phyloP scores from a whole-genome alignment of 169 alveolate genomes.

The Plasmodium cynomolgi region DNA sequence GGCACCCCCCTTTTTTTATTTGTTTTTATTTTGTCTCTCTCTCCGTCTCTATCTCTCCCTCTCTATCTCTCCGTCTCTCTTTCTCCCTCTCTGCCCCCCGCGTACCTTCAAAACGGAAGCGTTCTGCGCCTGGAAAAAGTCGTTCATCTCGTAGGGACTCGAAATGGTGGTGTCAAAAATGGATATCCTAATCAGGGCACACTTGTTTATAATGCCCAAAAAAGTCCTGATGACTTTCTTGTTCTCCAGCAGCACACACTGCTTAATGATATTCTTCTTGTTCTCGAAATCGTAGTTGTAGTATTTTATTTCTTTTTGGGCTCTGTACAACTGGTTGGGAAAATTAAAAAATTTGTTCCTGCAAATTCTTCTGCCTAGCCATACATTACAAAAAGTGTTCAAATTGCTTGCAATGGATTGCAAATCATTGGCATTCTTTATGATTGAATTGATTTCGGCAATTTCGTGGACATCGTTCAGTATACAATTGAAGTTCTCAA shows the following conservation, averaged over 20 bases:
- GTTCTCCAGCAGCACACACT: conserved; percentile 65
- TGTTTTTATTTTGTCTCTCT: no score
- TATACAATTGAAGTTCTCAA: conserved; percentile 28
- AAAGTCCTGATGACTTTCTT: conserved; percentile 60
- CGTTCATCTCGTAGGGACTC: conserved; percentile 50
- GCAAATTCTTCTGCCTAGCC: conserved; percentile 54
- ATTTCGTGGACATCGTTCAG: conserved; percentile 46
- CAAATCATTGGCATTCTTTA: conserved; percentile 20
- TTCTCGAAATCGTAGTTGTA: conserved; percentile 72
- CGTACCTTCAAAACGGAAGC: conserved; percentile 54
- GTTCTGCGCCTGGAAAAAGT: conserved; percentile 63
- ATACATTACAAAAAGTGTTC: conserved; percentile 49
- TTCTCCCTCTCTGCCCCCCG: not conserved
- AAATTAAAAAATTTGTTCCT: not conserved
- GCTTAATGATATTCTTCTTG: conserved; percentile 69
- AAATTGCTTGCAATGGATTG: conserved; percentile 18
- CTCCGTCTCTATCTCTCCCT: not conserved
- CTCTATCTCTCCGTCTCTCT: not conserved
- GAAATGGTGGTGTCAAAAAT: conserved; percentile 50
- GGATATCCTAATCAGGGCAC: conserved; percentile 37
- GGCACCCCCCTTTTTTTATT: conserved; percentile 1
- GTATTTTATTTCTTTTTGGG: conserved; percentile 47
- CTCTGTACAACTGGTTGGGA: not conserved
- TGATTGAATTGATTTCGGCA: conserved; percentile 19
- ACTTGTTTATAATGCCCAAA: conserved; percentile 37